Conservation (phyloP, 257 asterid genomes). For the Salvia rosmarinus region DNA sequence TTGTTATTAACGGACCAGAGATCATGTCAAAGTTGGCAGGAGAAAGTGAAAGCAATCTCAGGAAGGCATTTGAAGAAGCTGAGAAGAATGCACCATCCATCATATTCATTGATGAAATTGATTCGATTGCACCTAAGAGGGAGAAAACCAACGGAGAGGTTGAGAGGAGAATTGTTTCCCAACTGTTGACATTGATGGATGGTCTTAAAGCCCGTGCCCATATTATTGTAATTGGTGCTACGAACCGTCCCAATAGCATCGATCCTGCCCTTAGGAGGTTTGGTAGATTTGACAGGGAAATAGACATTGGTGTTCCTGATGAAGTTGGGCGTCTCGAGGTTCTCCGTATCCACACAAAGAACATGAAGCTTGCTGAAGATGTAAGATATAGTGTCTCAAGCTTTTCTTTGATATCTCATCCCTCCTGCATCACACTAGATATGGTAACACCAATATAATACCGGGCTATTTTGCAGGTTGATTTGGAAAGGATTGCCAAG, state of each 20-base stretch:
- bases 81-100: conserved; percentile 96
- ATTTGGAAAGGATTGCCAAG: conserved; percentile 77
- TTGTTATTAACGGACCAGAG: conserved; percentile 86
- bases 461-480: conserved; percentile 58
- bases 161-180: conserved; percentile 94
- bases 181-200: conserved; percentile 92
- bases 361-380: conserved; percentile 92
- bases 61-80: conserved; percentile 96
- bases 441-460: neutral
- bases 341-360: conserved; percentile 86
- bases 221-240: conserved; percentile 90
- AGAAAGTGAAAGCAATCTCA: conserved; percentile 90
- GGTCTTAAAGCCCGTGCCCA: conserved; percentile 93
- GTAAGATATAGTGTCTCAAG: conserved; percentile 39
- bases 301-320: conserved; percentile 93
- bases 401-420: conserved; percentile 3
- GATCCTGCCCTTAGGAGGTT: conserved; percentile 94
- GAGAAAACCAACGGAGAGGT: conserved; percentile 94
- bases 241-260: conserved; percentile 90
- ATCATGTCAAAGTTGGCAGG: conserved; percentile 93
- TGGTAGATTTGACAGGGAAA: conserved; percentile 92
- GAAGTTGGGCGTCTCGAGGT: conserved; percentile 98
- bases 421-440: neutral
- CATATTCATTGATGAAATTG: conserved; percentile 86
- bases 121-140: conserved; percentile 93